These are phyloP conservation scores for Phytophthora aleatoria DNA, from an alignment of 352 stramenopile species.

Conservation along the genomic window DNA sequence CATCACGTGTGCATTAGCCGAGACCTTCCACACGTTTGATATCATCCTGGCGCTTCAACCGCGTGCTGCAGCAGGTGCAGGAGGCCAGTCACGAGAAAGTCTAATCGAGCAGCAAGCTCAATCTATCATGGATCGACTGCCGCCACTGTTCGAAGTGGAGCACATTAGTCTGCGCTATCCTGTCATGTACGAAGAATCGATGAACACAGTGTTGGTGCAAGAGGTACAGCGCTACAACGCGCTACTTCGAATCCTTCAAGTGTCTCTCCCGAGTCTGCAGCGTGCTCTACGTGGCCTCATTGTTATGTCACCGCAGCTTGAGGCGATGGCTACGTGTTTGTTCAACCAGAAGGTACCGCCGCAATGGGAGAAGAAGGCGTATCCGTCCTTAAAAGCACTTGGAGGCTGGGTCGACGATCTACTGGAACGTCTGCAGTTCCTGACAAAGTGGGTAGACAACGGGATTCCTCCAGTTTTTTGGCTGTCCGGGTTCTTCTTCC, in stretches of 20 bases:
- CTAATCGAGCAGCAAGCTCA: slow-evolving; percentile 78
- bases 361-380: slow-evolving; percentile 89
- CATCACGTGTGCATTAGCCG: slow-evolving; percentile 91
- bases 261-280: slow-evolving; percentile 72
- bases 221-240: slow-evolving; percentile 88
- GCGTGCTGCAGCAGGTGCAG: slow-evolving; percentile 61
- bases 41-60: slow-evolving; percentile 87
- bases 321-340: slow-evolving; percentile 85
- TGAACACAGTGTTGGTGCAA: slow-evolving; percentile 95
- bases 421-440: slow-evolving; percentile 74
- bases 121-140: slow-evolving; percentile 70
- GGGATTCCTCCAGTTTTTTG: slow-evolving; percentile 88
- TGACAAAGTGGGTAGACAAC: slow-evolving; percentile 72
- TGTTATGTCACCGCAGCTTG: slow-evolving; percentile 86
- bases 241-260: slow-evolving; percentile 67
- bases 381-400: slow-evolving; percentile 91
- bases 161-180: slow-evolving; percentile 86
- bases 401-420: slow-evolving; percentile 89
- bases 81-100: slow-evolving; percentile 73
- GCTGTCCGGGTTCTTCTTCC: slow-evolving; percentile 94
- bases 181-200: slow-evolving; percentile 92
- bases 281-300: slow-evolving; percentile 79
- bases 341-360: slow-evolving; percentile 91
- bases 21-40: slow-evolving; percentile 89
- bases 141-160: slow-evolving; percentile 76